These are phyloP conservation scores for Solanum arcanum DNA, from an alignment of 257 asterid species.

Conservation along the genomic window DNA sequence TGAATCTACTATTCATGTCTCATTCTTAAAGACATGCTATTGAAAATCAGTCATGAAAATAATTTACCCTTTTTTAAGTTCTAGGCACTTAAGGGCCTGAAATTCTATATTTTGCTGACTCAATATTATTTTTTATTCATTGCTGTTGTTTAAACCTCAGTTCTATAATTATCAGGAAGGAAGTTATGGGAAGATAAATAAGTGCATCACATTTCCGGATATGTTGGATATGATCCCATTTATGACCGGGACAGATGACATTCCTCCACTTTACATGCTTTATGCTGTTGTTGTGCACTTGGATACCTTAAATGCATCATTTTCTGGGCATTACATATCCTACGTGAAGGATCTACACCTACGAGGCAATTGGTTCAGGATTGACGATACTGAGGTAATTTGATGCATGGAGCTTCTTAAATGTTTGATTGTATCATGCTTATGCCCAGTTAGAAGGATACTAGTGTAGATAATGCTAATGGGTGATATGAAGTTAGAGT, in stretches of 20 bases:
- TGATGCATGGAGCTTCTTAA: background rate
- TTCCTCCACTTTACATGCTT: slow-evolving; percentile 72
- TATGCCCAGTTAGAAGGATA: background rate
- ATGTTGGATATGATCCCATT: slow-evolving; percentile 71
- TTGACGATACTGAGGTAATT: slow-evolving; percentile 75
- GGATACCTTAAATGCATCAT: slow-evolving; percentile 62
- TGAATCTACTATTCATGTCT: background rate
- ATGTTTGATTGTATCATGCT: background rate
- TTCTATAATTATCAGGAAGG: slow-evolving; percentile 48
- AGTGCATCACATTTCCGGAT: slow-evolving; percentile 74
- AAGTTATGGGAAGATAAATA: slow-evolving; percentile 72
- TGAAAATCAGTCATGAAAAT: background rate
- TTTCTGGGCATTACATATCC: slow-evolving; percentile 71
- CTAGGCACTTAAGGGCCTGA: background rate
- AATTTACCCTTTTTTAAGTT: background rate
- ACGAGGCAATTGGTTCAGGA: slow-evolving; percentile 69
- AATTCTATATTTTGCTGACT: background rate
- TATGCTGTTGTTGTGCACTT: slow-evolving; percentile 80
- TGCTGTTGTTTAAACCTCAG: background rate
- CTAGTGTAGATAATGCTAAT: background rate
- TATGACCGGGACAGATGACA: slow-evolving; percentile 72
- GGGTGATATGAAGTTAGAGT: background rate
- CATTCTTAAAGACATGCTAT: background rate
- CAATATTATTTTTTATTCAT: background rate
- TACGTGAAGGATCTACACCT: slow-evolving; percentile 64